phyloP scores from a whole-genome alignment of 257 asterid genomes.

The Plantago elongata region DNA sequence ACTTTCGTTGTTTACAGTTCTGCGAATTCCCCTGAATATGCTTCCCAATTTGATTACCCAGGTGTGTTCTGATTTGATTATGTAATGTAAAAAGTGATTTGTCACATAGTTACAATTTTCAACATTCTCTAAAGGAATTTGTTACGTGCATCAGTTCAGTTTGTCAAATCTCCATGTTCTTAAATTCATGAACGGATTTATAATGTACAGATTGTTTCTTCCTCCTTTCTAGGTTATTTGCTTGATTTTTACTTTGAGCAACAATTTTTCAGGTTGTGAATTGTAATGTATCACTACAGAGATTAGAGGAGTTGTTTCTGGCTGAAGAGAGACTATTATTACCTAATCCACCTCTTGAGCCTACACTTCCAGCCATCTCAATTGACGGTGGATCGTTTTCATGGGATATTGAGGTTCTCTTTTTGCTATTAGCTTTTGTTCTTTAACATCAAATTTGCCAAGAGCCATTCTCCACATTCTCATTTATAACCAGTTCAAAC shows the following conservation, averaged over 20 bases:
- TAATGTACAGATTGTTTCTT: too few relatives aligned
- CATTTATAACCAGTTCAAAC: neutral
- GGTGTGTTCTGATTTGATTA: slow-evolving; percentile 35
- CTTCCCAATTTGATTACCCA: slow-evolving; percentile 85
- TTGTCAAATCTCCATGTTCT: too few relatives aligned
- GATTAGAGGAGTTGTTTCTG: slow-evolving; percentile 72
- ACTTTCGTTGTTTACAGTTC: slow-evolving; percentile 71
- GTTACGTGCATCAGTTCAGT: too few relatives aligned
- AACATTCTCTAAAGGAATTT: neutral
- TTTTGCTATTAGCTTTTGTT: neutral
- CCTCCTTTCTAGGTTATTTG: too few relatives aligned
- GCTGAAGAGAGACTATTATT: slow-evolving; percentile 74
- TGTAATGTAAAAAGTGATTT: too few relatives aligned
- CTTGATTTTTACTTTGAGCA: slow-evolving; percentile 6
- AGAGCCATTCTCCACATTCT: neutral
- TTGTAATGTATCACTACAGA: slow-evolving; percentile 80
- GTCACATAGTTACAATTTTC: too few relatives aligned
- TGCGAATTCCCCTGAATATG: slow-evolving; percentile 70
- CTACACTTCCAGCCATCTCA: slow-evolving; percentile 67
- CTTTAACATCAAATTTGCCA: neutral
- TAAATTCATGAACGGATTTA: too few relatives aligned
- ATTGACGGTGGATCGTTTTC: slow-evolving; percentile 64
- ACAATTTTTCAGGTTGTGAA: slow-evolving; percentile 64
- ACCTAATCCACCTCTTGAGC: slow-evolving; percentile 77
- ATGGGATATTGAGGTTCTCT: slow-evolving; percentile 77